Evolutionary conservation across 805 yeast genomes (phyloP), one percentile per base, ranked within the genome.

Genomic region (Isabelozyma heimii): DNA sequence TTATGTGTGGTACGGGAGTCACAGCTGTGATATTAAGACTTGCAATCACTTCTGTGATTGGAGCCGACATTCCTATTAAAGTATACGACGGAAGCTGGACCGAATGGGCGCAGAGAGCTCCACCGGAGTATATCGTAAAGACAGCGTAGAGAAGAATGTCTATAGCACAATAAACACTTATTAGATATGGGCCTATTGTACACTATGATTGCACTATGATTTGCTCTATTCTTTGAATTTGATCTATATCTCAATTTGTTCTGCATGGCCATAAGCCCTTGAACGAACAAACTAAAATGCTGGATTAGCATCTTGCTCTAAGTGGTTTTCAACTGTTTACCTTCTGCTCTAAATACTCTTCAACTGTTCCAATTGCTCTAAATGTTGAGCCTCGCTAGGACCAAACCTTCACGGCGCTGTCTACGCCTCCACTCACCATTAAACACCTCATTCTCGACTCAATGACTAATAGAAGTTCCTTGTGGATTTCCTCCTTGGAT

Each of bases 1-100:
- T 87, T 38, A 83, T 89, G 89, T 94, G 99, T 64, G 99, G 98
- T 27, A 86, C 97, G 0, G 99, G 98, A 42, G 97, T 94, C 44
- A 85, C 97, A 9, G 98, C 97, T 0, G 89, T 92, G 53, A 83
- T 94, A 39, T 77, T 92, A 42, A 86, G 88, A 66, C 72, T 86
- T 8, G 98, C 96, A 1, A 61, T 73, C 41, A 69, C 77, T 44
- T 60, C 67, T 5, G 59, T 76, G 13, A 62, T 68, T 37, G 67
- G 71, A 9, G 58, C 66, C n/a, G 58, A 69, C 10, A 65, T 69
- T 14, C 70, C 76, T 6, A 53, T 74, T 15, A 61, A 72, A 43
- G 76, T 73, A 1, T 72, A 73, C 58, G 99, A 94, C 59, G 99
- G 96, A 9, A 82, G 89, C 40, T 88, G 96, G 96, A 75, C 80